These are phyloP conservation scores for Solanum clarkiae DNA, from an alignment of 257 asterid species.

Conservation along the genomic window DNA sequence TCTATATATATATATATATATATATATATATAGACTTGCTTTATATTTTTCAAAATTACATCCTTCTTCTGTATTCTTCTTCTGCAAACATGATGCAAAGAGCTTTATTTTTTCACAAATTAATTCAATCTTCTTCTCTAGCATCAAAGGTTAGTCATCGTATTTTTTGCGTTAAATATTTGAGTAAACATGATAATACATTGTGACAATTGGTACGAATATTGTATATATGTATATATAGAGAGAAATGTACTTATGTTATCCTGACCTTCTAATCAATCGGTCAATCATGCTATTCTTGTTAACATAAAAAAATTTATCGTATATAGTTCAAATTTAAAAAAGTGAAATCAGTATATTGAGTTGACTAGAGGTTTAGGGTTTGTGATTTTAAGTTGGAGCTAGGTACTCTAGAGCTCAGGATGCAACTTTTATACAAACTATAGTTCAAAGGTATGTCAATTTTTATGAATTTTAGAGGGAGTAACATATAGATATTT, in stretches of 20 bases:
- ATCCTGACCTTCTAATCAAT: no score
- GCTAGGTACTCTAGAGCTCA: conserved; percentile 11
- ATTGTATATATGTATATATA: not conserved
- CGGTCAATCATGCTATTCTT: no score
- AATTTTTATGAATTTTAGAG: not conserved
- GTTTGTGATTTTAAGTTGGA: conserved; percentile 17
- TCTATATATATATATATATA: no score
- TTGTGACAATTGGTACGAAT: not conserved
- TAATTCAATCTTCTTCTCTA: not conserved
- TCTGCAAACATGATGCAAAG: not conserved
- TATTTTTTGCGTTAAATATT: not conserved
- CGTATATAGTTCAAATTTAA: not conserved
- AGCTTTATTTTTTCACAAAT: not conserved
- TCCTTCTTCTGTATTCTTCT: not conserved
- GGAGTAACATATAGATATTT: not conserved
- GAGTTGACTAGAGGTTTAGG: not conserved
- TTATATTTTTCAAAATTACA: not conserved
- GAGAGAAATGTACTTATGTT: no score
- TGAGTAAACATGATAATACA: not conserved
- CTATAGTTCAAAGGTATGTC: not conserved
- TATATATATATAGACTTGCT: not conserved
- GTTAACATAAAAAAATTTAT: not conserved
- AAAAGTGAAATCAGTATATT: not conserved
- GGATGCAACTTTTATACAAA: conserved; percentile 3
- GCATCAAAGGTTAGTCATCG: not conserved